These are phyloP conservation scores for Penicillium angulare DNA, from an alignment of 495 filamentous ascomycete species.

Conservation along the genomic window DNA sequence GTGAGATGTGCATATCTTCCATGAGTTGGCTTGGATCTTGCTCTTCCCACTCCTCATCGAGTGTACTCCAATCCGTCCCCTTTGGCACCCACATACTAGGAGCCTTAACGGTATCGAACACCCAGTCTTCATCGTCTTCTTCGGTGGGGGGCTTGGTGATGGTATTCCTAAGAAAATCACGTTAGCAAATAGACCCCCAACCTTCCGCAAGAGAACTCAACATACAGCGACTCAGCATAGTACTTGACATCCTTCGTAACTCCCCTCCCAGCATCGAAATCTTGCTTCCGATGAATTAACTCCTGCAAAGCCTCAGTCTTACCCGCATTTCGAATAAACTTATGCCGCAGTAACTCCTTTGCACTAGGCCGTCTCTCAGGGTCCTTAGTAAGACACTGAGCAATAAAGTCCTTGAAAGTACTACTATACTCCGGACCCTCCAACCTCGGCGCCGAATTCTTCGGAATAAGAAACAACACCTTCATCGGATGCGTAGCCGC, in stretches of 20 bases:
- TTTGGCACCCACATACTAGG: slow-evolving; percentile 46
- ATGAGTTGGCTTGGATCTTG: slow-evolving; percentile 41
- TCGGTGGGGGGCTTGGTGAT: slow-evolving; percentile 44
- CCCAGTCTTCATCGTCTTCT: slow-evolving; percentile 84
- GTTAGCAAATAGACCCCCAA: slow-evolving; percentile 11
- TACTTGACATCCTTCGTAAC: slow-evolving; percentile 64
- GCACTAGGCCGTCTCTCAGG: slow-evolving; percentile 80
- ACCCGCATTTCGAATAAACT: slow-evolving; percentile 82
- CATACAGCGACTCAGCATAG: slow-evolving; percentile 84
- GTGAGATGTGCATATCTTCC: slow-evolving; percentile 40
- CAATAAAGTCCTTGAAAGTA: slow-evolving; percentile 91
- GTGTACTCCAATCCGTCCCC: slow-evolving; percentile 32
- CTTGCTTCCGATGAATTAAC: slow-evolving; percentile 78
- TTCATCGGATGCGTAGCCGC: slow-evolving; percentile 96
- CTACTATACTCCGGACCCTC: slow-evolving; percentile 82
- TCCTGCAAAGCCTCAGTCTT: slow-evolving; percentile 84
- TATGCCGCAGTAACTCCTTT: slow-evolving; percentile 85
- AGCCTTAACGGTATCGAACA: slow-evolving; percentile 94
- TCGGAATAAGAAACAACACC: slow-evolving; percentile 95
- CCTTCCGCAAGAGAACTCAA: background rate
- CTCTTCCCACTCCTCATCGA: slow-evolving; percentile 30
- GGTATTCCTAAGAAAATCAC: slow-evolving; percentile 47
- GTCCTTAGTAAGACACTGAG: slow-evolving; percentile 86
- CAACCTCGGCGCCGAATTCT: slow-evolving; percentile 79
- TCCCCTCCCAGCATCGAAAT: slow-evolving; percentile 67